Evolutionary conservation across 306 rosid genomes (phyloP).

Genomic region (Delonix regia): DNA sequence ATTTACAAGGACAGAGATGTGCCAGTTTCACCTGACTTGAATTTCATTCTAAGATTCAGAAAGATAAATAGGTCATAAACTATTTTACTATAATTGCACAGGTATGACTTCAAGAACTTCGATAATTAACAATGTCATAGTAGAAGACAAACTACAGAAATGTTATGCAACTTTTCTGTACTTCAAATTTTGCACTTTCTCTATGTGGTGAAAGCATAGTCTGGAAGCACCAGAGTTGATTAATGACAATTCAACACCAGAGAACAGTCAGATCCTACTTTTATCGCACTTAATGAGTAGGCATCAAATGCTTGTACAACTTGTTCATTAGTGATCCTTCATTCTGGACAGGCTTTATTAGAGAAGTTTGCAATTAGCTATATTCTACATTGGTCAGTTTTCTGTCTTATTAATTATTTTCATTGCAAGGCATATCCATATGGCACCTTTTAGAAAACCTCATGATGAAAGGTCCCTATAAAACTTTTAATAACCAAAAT

Average conservation of each 20-base stretch:
- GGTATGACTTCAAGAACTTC: background rate
- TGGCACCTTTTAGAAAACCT: background rate
- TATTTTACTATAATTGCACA: background rate
- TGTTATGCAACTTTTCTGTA: background rate
- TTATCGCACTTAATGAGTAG: background rate
- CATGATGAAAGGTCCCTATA: conserved; percentile 7
- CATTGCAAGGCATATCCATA: background rate
- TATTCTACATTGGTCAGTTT: background rate
- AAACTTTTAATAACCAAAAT: conserved; percentile 1
- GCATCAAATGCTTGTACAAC: conserved; percentile 30
- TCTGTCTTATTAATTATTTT: background rate
- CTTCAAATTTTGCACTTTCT: background rate
- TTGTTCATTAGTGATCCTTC: background rate
- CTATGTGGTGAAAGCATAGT: conserved; percentile 7
- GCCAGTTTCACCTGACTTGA: background rate
- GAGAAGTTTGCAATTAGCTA: background rate
- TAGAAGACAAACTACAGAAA: background rate
- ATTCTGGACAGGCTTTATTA: background rate
- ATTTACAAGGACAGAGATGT: background rate
- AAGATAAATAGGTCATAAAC: background rate
- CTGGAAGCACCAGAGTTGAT: background rate
- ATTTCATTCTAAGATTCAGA: background rate
- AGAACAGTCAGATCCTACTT: conserved; percentile 15
- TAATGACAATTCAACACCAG: conserved; percentile 2
- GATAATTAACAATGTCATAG: background rate